Evolutionary conservation across 306 rosid species (phyloP).

Genomic region (Glycine soja): DNA sequence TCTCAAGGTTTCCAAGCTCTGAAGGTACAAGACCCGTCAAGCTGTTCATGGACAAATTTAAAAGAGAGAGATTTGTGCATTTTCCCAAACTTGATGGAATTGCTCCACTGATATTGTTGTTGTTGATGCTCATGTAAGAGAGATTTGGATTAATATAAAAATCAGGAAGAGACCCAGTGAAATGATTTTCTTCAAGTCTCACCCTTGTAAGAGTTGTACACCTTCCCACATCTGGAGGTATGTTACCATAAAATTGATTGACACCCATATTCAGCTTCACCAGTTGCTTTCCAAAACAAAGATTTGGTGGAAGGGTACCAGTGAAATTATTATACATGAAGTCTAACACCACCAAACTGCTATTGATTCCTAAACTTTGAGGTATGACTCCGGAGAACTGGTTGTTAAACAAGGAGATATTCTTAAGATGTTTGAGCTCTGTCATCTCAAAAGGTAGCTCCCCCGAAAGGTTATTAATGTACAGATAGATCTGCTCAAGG

Average conservation of each 20-base stretch:
- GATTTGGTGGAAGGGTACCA: conserved; percentile 75
- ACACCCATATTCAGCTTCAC: conserved; percentile 55
- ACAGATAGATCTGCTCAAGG: conserved; percentile 63
- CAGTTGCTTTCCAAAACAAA: conserved; percentile 72
- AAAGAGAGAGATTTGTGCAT: conserved; percentile 58
- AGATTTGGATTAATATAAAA: conserved; percentile 54
- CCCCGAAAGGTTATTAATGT: conserved; percentile 72
- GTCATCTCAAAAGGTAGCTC: conserved; percentile 72
- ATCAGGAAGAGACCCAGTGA: conserved; percentile 70
- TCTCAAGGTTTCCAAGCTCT: conserved; percentile 67
- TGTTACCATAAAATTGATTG: conserved; percentile 67
- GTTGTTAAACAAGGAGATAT: conserved; percentile 66
- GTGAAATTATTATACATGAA: conserved; percentile 63
- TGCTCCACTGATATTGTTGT: conserved; percentile 62
- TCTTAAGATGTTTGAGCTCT: conserved; percentile 67
- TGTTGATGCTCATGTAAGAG: conserved; percentile 52
- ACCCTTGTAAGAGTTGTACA: conserved; percentile 73
- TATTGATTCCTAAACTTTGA: conserved; percentile 70
- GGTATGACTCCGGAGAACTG: conserved; percentile 79
- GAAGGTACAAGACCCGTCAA: conserved; percentile 61
- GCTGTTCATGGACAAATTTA: conserved; percentile 64
- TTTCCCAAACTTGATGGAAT: conserved; percentile 75
- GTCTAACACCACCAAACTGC: conserved; percentile 70
- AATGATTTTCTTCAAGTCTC: conserved; percentile 55
- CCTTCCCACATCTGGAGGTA: conserved; percentile 72